phyloP scores from a whole-genome alignment of 2,329 filamentous ascomycete genomes.

The Fusarium pininemorale region DNA sequence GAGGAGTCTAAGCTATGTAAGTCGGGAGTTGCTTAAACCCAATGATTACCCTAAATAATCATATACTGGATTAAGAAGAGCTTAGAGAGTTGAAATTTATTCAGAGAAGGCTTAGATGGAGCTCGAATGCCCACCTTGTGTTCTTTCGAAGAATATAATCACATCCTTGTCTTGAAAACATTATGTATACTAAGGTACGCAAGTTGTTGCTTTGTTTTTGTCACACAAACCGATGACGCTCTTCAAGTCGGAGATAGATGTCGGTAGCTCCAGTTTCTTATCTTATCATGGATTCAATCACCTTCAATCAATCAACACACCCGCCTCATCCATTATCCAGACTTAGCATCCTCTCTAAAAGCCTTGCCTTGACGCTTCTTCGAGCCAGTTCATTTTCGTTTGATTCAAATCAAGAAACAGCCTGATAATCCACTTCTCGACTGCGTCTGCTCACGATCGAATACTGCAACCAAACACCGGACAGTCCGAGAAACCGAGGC shows the following conservation, averaged over 20 bases:
- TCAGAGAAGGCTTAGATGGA: not conserved
- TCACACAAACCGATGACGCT: conserved; percentile 14
- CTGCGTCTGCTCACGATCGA: not conserved
- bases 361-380: not conserved
- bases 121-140: not conserved
- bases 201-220: not conserved
- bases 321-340: conserved; percentile 5
- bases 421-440: not conserved
- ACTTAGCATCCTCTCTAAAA: not conserved
- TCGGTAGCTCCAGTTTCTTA: conserved; percentile 33
- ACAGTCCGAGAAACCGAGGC: conserved; percentile 38
- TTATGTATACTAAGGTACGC: not conserved
- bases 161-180: not conserved
- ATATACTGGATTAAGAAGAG: too few species aligned
- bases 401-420: not conserved
- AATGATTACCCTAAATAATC: not conserved
- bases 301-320: conserved; percentile 37
- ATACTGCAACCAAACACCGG: conserved; percentile 10
- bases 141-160: not conserved
- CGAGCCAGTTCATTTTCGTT: not conserved
- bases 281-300: conserved; percentile 38
- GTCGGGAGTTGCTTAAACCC: not conserved
- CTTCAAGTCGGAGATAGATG: conserved; percentile 13
- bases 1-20: not conserved
- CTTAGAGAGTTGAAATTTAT: not conserved